These are phyloP conservation scores for Ulmus americana DNA, from an alignment of 331 rosid genomes.

Conservation along the genomic window DNA sequence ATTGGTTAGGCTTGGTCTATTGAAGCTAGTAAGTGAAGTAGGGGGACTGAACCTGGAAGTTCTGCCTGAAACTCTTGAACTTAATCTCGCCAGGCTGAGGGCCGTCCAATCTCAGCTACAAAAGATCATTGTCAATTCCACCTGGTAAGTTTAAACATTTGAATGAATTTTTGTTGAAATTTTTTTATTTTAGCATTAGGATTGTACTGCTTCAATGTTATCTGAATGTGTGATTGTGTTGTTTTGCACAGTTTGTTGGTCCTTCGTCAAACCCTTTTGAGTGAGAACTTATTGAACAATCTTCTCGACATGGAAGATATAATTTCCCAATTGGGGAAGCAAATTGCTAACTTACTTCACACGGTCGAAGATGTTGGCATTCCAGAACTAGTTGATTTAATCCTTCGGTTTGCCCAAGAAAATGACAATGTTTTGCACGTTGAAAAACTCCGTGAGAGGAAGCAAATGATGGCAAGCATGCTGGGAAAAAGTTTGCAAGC, in stretches of 20 bases:
- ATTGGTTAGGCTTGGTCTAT: slow-evolving; percentile 67
- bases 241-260: slow-evolving; percentile 52
- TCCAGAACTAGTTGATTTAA: slow-evolving; percentile 55
- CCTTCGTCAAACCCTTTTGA: slow-evolving; percentile 65
- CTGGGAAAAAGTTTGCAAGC: slow-evolving; percentile 71
- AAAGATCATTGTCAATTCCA: slow-evolving; percentile 66
- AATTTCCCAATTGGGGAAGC: slow-evolving; percentile 35
- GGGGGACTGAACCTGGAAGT: slow-evolving; percentile 58
- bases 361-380: slow-evolving; percentile 49
- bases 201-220: neutral
- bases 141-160: slow-evolving; percentile 39
- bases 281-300: slow-evolving; percentile 43
- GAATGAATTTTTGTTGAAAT: neutral
- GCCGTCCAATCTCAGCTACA: slow-evolving; percentile 78
- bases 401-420: slow-evolving; percentile 30
- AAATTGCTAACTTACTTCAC: slow-evolving; percentile 42
- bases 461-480: slow-evolving; percentile 57
- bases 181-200: neutral
- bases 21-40: slow-evolving; percentile 58
- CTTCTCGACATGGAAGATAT: slow-evolving; percentile 45
- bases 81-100: slow-evolving; percentile 74
- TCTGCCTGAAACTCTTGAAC: slow-evolving; percentile 66
- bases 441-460: slow-evolving; percentile 39
- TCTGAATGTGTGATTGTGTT: neutral
- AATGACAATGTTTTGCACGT: slow-evolving; percentile 22